phyloP scores from a whole-genome alignment of 306 rosid species.

The Ormosia emarginata region DNA sequence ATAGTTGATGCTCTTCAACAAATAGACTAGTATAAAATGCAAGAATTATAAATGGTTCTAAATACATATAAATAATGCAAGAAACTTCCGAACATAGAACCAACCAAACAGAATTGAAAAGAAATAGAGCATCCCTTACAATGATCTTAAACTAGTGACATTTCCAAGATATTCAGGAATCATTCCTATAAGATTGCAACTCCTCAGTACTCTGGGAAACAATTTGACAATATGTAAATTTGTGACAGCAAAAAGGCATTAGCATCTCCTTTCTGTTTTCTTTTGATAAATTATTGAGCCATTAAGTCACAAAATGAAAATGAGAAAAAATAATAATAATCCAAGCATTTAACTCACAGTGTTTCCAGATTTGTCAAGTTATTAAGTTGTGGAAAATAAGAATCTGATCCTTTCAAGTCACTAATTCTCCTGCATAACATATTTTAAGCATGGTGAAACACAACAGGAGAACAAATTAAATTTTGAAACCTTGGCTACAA shows the following conservation, averaged over 20 bases:
- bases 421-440: conserved; percentile 60
- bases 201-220: conserved; percentile 33
- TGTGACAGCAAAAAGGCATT: neutral
- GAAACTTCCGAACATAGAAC: neutral
- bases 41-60: neutral
- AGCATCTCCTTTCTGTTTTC: neutral
- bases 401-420: conserved; percentile 61
- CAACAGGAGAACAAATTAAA: neutral
- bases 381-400: conserved; percentile 45
- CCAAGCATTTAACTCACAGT: conserved; percentile 45
- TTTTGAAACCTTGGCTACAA: neutral
- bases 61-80: neutral
- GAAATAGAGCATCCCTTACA: conserved; percentile 39
- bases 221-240: neutral
- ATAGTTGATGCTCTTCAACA: neutral
- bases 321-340: neutral
- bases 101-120: neutral
- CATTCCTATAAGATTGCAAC: conserved; percentile 37
- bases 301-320: neutral
- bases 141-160: conserved; percentile 31
- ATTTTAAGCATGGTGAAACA: neutral
- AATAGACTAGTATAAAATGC: neutral
- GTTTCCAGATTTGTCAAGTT: conserved; percentile 30
- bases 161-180: conserved; percentile 40
- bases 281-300: neutral